These are phyloP conservation scores for Hymenoscyphus repandus DNA, from an alignment of 2,329 filamentous ascomycete species.

Conservation along the genomic window DNA sequence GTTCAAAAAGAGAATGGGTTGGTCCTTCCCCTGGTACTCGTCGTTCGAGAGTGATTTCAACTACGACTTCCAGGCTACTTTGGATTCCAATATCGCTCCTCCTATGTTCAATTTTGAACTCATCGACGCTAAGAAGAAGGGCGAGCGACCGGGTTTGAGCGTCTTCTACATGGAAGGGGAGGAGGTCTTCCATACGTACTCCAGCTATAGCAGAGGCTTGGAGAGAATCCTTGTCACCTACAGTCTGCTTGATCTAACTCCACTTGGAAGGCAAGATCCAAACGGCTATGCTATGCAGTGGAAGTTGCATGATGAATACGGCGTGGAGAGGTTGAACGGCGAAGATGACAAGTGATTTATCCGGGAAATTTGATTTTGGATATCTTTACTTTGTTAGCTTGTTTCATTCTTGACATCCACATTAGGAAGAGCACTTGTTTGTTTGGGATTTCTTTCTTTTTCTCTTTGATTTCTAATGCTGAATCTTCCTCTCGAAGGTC, in stretches of 20 bases:
- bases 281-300: slow-evolving; percentile 1
- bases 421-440: no score
- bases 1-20: slow-evolving; percentile 36
- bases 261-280: slow-evolving; percentile 31
- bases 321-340: no score
- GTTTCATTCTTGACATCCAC: no score
- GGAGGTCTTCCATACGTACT: slow-evolving; percentile 36
- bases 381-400: no score
- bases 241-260: slow-evolving; percentile 33
- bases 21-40: slow-evolving; percentile 39
- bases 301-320: slow-evolving; percentile 20
- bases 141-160: slow-evolving; percentile 35
- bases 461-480: no score
- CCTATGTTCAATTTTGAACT: slow-evolving; percentile 22
- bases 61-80: slow-evolving; percentile 36
- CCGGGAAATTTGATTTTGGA: no score
- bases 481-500: no score
- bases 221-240: slow-evolving; percentile 31
- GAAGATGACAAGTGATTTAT: no score
- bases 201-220: slow-evolving; percentile 30
- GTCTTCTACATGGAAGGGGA: slow-evolving; percentile 33
- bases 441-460: no score
- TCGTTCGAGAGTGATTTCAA: slow-evolving; percentile 35
- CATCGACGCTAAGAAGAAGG: slow-evolving; percentile 8
- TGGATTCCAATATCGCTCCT: slow-evolving; percentile 28